A percentile compares a stretch with the other conserved stretches of the same genome.
Evolutionary conservation across 768 basidiomycete genomes (phyloP).

Genomic region (Boletus barrowsii): DNA sequence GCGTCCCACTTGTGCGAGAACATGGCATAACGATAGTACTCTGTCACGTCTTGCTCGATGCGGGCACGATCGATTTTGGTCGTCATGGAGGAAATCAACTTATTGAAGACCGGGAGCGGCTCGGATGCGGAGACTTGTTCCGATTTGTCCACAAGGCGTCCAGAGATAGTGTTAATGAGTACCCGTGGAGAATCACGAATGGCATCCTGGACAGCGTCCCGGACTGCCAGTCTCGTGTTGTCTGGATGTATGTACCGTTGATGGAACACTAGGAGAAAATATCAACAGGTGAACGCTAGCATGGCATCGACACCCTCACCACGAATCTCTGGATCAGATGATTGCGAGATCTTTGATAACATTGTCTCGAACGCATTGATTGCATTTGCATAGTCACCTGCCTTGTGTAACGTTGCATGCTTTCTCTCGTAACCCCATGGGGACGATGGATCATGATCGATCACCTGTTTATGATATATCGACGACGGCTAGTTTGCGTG

Average conservation of each 20-base stretch:
- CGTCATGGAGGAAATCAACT: not conserved
- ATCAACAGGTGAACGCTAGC: not conserved
- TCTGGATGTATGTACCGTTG: not conserved
- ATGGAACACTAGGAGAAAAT: not conserved
- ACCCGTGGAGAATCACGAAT: not conserved
- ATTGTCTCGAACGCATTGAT: not conserved
- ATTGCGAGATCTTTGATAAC: not conserved
- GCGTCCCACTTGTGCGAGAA: not conserved
- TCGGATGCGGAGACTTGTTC: not conserved
- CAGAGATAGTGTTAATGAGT: not conserved
- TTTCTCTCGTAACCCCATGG: not conserved
- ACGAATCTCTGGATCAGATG: not conserved
- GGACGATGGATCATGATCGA: not conserved
- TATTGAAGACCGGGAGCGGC: not conserved
- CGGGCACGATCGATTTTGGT: not conserved
- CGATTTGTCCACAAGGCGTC: not conserved
- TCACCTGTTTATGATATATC: not conserved
- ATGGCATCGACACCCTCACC: not conserved
- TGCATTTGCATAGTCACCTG: not conserved
- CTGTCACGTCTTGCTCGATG: not conserved
- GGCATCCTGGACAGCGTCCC: not conserved
- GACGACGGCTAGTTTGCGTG: not conserved
- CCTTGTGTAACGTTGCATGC: not conserved
- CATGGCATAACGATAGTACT: not conserved
- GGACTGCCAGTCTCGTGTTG: not conserved